Evolutionary conservation across 495 filamentous ascomycete species (phyloP), one percentile per base, ranked within the genome.

Genomic region (Xylaria intraflava): DNA sequence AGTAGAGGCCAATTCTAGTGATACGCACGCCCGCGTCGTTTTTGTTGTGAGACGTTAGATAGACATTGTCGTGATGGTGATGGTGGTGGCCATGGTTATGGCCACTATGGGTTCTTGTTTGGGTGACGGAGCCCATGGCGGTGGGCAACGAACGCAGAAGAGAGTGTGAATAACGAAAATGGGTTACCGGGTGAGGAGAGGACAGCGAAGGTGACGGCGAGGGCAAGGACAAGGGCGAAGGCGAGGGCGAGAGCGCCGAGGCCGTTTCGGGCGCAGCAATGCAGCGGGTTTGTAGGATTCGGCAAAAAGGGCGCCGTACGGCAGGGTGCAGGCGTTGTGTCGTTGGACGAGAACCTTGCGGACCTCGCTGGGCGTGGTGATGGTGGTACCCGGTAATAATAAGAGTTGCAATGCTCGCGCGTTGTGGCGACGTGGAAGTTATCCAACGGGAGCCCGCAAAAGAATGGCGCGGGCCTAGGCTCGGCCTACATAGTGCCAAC

Each of bases 11-110:
- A 62, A 96, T 84, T 47, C 92, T 81, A 26, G 93, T 98, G 51
- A 98, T 98, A 47, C 89, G 84, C 53, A 98, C 93, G 51, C 90
- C 93, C 17, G 93, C 87, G 71, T 98, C 94, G 39, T 86, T 83
- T 69, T 89, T 95, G 72, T 98, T 90, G 30, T 76, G 78, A 1
- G 90, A 95, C 4, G 83, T 88, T 24, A 98, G 79, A 68, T 92
- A 96, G 26, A 84, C 82, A 76, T 91, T 96, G 72, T 93, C 88
- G 66, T 89, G 84, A 61, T 87, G 83, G 61, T 90, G 87, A 69
- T 88, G 83, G 66, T 88, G 83, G 44, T 45, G 51, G 33, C 51
- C 33, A 31, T 53, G 51, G 10, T 40, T 46, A 24, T 53, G 51
- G 50, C 66, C 66, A 47, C 59, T 65, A 56, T 81, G 78, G 33